Conservation (phyloP, 2,329 filamentous ascomycete genomes). For the Diaporthe australafricana region DNA sequence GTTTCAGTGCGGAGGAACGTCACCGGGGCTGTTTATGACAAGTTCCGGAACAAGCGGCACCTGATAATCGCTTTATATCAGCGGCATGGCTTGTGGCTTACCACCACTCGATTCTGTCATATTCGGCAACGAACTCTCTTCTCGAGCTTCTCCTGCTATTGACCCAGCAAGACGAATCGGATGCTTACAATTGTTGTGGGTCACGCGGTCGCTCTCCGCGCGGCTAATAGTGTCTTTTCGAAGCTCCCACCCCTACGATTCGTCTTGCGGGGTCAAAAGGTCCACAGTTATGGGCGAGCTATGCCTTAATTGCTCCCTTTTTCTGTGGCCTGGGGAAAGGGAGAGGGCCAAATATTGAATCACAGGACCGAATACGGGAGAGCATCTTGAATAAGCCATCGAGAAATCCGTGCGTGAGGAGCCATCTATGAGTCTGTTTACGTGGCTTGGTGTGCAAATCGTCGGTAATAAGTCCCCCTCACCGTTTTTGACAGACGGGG, state of each 20-base stretch:
- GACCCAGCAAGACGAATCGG: slow-evolving; percentile 12
- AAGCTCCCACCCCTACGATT: slow-evolving; percentile 10
- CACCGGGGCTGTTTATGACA: not conserved
- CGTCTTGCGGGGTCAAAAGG: slow-evolving; percentile 18
- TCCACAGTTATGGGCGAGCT: slow-evolving; percentile 12
- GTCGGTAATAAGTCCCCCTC: not conserved
- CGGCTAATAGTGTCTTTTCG: slow-evolving; percentile 21
- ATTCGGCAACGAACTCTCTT: not conserved
- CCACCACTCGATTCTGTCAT: not conserved
- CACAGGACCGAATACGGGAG: not conserved
- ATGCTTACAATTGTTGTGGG: slow-evolving; percentile 8
- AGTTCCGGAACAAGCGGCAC: slow-evolving; percentile 3
- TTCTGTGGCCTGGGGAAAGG: not conserved
- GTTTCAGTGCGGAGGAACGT: not conserved
- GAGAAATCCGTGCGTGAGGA: not conserved
- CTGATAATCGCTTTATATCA: not conserved
- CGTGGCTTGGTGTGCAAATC: not conserved
- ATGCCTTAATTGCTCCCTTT: not conserved
- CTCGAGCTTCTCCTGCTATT: not conserved
- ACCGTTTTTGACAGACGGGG: not conserved
- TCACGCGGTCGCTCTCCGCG: slow-evolving; percentile 24
- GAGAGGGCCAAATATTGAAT: not conserved
- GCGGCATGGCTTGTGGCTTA: slow-evolving; percentile 11
- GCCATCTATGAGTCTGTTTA: not conserved
- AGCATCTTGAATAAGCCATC: not conserved